Evolutionary conservation across 2,329 filamentous ascomycete species (phyloP).

Genomic region (Monilinia aucupariae): DNA sequence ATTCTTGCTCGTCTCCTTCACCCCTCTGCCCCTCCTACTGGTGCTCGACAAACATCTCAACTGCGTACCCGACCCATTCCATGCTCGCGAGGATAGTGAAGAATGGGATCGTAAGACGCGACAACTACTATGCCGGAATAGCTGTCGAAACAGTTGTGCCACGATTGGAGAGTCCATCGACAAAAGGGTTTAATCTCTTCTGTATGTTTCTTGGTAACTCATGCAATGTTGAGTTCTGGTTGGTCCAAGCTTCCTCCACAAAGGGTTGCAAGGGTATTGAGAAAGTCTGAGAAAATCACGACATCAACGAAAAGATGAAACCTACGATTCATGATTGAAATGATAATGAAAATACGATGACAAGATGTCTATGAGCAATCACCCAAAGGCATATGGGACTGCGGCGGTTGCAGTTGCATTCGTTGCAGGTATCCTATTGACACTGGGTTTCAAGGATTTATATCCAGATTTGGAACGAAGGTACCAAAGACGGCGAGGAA

Average conservation of each 20-base stretch:
- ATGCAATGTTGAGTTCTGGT: conserved; percentile 19
- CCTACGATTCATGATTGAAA: conserved; percentile 5
- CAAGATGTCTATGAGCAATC: conserved; percentile 54
- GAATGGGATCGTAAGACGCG: conserved; percentile 45
- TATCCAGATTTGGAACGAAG: conserved; percentile 68
- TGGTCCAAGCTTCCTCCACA: conserved; percentile 38
- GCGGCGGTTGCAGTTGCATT: conserved; percentile 69
- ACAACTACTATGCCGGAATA: conserved; percentile 71
- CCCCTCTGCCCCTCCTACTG: conserved; percentile 20
- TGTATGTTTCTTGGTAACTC: conserved; percentile 20
- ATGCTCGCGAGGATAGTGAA: conserved; percentile 29
- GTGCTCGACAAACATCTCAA: conserved; percentile 32
- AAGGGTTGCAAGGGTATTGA: conserved; percentile 13
- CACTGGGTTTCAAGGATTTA: conserved; percentile 72
- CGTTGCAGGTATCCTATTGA: conserved; percentile 67
- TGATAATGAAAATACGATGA: conserved; percentile 21
- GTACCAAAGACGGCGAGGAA: conserved; percentile 46
- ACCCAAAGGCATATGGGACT: conserved; percentile 57
- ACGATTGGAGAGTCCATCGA: conserved; percentile 73
- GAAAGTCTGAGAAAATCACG: conserved; percentile 9
- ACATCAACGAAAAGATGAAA: conserved; percentile 2
- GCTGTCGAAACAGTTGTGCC: conserved; percentile 73
- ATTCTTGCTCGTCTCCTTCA: conserved; percentile 35
- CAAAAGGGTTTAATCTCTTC: conserved; percentile 22
- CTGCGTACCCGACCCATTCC: conserved; percentile 39